phyloP scores from a whole-genome alignment of 2,329 filamentous ascomycete genomes.

The Aureobasidium leucospermi region DNA sequence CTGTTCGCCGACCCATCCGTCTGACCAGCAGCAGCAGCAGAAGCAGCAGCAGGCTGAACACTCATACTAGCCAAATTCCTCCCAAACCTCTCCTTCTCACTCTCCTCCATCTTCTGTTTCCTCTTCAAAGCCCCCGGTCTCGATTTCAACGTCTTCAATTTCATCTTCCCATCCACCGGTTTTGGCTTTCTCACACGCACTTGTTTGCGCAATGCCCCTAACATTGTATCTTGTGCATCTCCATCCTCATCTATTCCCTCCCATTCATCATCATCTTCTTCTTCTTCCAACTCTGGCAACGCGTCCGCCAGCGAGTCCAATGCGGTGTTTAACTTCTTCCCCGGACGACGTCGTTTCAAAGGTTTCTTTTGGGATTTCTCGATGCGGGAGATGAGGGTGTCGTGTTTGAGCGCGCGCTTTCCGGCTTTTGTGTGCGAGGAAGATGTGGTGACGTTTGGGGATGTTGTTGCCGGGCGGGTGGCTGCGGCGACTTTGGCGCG shows the following conservation, averaged over 20 bases:
- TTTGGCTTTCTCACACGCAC: conserved; percentile 18
- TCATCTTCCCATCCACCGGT: conserved; percentile 53
- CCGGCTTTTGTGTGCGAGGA: conserved; percentile 67
- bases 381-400: conserved; percentile 69
- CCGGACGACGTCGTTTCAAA: conserved; percentile 54
- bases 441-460: conserved; percentile 35
- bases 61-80: conserved; percentile 70
- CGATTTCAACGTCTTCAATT: conserved; percentile 69
- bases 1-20: conserved; percentile 43
- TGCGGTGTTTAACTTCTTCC: conserved; percentile 70
- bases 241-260: conserved; percentile 25
- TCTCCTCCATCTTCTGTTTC: conserved; percentile 70
- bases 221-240: not conserved
- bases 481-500: conserved; percentile 47
- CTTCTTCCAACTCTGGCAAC: conserved; percentile 52
- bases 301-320: conserved; percentile 73
- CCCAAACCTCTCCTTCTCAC: conserved; percentile 78
- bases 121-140: too few species aligned
- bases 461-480: conserved; percentile 37
- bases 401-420: conserved; percentile 76
- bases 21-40: conserved; percentile 30
- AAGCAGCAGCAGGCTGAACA: not conserved
- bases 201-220: conserved; percentile 17
- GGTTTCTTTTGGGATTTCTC: conserved; percentile 45
- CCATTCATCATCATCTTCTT: conserved; percentile 40